Evolutionary conservation across 495 filamentous ascomycete species (phyloP), one percentile per base, ranked within the genome.

Genomic region (Xeromyces bisporus): DNA sequence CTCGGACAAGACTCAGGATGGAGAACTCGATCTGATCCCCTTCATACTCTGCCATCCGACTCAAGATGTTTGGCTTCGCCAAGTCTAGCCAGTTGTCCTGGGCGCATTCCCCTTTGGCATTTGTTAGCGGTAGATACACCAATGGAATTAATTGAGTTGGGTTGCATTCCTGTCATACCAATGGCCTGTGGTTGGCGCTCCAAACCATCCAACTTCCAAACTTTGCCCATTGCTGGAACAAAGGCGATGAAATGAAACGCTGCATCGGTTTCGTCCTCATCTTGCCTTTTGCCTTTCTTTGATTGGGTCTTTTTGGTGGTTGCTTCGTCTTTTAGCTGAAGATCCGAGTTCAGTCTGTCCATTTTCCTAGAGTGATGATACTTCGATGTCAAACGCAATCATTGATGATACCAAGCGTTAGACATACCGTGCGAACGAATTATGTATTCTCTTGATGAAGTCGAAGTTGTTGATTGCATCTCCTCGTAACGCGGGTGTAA

Each of bases 201-300:
- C 4, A 97, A 60, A 2, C 89, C 89, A 46, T 97, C 89, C 4
- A 97, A 73, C 38, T 83, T 80, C 83, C 85, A 97, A 10, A 93
- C 65, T 20, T 71, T 58, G 4, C 69, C 73, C 23, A 71, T 60
- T 11, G 77, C 66, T 8, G 87, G 84, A 26, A 94, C 75, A 44
- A 80, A 93, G 3, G 84, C 85, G 38, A 92, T 78, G 48, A 87
- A 97, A 44, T 97, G 89, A 40, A 76, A 89, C 1, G 62, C 69
- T 2, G 57, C 50, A 26, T 76, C 69, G 0, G 58, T 56, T 5
- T 67, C 52, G 8, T 53, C 48, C 7, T 60, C 53, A 21, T 58
- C 52, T 6, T 48, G 42, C n/a, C n/a, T n/a, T 1, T 32, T 47
- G 11, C 49, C 38, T 32, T 60, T 60, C 0, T 37, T 41, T 13